These are phyloP conservation scores for Lasiosphaeriaceae sp. DNA, from an alignment of 495 filamentous ascomycete genomes.

Conservation along the genomic window DNA sequence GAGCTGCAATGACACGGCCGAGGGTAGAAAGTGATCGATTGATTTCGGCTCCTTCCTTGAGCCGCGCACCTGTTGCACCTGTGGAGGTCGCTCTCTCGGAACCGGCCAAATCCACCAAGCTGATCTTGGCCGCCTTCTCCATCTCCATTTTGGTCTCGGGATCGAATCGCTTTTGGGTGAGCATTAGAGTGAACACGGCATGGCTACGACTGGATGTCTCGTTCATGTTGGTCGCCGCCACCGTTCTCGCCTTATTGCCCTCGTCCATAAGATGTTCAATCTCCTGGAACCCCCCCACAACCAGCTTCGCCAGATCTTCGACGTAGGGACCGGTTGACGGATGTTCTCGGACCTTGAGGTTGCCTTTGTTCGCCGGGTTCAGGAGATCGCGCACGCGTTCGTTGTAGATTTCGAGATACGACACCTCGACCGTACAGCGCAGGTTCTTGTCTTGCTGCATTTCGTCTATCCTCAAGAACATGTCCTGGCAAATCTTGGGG, in stretches of 20 bases:
- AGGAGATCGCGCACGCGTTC: constrained; percentile 94
- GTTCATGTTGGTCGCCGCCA: constrained; percentile 99
- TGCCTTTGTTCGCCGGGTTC: constrained; percentile 94
- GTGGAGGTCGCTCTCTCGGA: constrained; percentile 96
- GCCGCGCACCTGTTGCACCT: constrained; percentile 87
- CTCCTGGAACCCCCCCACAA: constrained; percentile 94
- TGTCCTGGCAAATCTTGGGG: constrained; percentile 94
- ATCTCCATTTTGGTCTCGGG: constrained; percentile 91
- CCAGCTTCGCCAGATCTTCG: constrained; percentile 93
- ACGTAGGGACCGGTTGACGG: constrained; percentile 97
- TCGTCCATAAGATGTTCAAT: constrained; percentile 99
- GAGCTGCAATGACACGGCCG: constrained; percentile 94
- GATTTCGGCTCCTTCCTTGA: constrained; percentile 99
- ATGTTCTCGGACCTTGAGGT: constrained; percentile 95
- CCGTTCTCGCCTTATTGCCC: constrained; percentile 96
- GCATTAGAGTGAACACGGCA: constrained; percentile 93
- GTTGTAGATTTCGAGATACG: constrained; percentile 99
- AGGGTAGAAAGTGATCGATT: constrained; percentile 95
- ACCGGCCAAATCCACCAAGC: constrained; percentile 94
- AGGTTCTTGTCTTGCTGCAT: constrained; percentile 75
- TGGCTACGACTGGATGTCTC: constrained; percentile 98
- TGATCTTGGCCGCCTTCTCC: constrained; percentile 97
- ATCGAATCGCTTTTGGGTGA: constrained; percentile 93
- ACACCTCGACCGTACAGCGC: constrained; percentile 92
- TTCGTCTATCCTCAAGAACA: constrained; percentile 81